Conservation (phyloP, 306 rosid species). For the Vigna radiata region DNA sequence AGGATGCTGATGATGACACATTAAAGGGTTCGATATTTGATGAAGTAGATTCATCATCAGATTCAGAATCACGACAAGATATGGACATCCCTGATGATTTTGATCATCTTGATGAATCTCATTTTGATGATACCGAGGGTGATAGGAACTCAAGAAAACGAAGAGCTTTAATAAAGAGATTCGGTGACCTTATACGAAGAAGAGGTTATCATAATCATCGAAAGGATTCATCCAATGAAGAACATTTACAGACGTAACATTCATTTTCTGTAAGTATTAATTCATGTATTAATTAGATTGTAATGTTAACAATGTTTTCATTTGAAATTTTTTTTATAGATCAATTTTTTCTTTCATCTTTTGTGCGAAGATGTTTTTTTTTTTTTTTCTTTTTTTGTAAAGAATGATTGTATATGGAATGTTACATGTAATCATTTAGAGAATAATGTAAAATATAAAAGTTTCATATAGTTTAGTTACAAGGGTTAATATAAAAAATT, state of each 20-base stretch:
- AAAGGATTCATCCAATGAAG: slow-evolving; percentile 54
- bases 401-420: too few relatives aligned
- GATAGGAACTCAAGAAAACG: slow-evolving; percentile 73
- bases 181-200: slow-evolving; percentile 84
- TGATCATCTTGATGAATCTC: slow-evolving; percentile 56
- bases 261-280: neutral
- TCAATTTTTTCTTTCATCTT: neutral
- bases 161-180: slow-evolving; percentile 75
- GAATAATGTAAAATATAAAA: too few relatives aligned
- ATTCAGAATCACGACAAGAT: slow-evolving; percentile 50
- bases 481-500: too few relatives aligned
- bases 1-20: slow-evolving; percentile 50
- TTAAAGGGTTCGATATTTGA: slow-evolving; percentile 71
- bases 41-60: slow-evolving; percentile 53
- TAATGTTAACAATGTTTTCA: neutral
- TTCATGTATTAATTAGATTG: neutral
- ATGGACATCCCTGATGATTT: slow-evolving; percentile 51
- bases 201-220: slow-evolving; percentile 36
- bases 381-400: too few relatives aligned
- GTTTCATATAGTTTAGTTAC: too few relatives aligned
- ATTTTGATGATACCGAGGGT: slow-evolving; percentile 55
- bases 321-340: neutral
- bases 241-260: slow-evolving; percentile 38
- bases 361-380: too few relatives aligned
- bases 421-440: too few relatives aligned